phyloP scores from a whole-genome alignment of 441 rosid species.

The Populus hybrid region DNA sequence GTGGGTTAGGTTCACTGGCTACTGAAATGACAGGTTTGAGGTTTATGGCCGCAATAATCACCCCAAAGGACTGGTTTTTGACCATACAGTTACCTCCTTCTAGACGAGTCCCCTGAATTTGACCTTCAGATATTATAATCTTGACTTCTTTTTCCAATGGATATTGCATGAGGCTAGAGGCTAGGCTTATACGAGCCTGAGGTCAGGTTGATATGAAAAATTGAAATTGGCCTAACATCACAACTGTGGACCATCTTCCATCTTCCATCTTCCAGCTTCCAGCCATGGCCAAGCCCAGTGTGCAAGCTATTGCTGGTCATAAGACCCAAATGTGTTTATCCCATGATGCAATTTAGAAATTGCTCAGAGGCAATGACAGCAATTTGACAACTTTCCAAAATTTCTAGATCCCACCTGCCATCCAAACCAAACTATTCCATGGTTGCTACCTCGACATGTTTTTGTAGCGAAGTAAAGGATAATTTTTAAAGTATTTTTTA shows the following conservation, averaged over 20 bases:
- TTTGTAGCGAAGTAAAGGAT: no score
- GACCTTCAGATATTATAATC: not conserved
- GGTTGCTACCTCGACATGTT: no score
- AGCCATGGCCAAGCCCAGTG: not conserved
- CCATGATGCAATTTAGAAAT: not conserved
- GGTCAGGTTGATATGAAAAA: not conserved
- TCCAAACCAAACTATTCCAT: no score
- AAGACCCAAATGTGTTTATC: not conserved
- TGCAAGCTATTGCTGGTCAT: not conserved
- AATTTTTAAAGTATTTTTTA: no score
- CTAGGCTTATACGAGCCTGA: not conserved
- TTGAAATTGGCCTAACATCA: not conserved
- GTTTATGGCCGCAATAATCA: constrained; percentile 4
- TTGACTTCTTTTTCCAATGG: not conserved
- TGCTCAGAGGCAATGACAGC: not conserved
- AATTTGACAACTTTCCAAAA: not conserved
- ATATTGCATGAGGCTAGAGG: not conserved
- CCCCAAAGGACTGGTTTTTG: not conserved
- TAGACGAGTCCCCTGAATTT: not conserved
- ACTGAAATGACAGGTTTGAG: constrained; percentile 4
- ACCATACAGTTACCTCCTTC: not conserved
- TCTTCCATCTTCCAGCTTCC: no score
- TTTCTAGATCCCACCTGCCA: no score
- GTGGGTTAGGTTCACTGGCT: not conserved
- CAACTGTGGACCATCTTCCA: not conserved